A percentile compares a stretch with the other conserved stretches of the same genome.
phyloP scores from a whole-genome alignment of 2,329 filamentous ascomycete species.

The Trematosphaeria pertusa region DNA sequence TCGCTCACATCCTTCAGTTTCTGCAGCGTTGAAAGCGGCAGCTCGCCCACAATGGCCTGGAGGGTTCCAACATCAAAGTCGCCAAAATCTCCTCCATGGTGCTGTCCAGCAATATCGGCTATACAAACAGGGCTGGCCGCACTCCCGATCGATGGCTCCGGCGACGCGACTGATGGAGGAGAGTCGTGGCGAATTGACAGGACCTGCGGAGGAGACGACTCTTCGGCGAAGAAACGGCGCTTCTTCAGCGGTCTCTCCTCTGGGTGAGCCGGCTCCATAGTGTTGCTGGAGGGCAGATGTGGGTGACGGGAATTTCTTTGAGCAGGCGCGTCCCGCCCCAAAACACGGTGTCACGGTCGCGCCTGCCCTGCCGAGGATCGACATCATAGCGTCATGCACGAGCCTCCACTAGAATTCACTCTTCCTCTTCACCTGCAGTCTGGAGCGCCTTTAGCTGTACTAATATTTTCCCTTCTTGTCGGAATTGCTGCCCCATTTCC shows the following conservation, averaged over 20 bases:
- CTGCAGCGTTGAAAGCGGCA: slow-evolving; percentile 53
- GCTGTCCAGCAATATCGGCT: slow-evolving; percentile 12
- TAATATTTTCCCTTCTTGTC: neutral
- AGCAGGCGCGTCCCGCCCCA: slow-evolving; percentile 24
- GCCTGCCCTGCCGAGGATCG: slow-evolving; percentile 24
- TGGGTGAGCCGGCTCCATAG: slow-evolving; percentile 50
- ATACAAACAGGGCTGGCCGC: slow-evolving; percentile 5
- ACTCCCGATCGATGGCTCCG: slow-evolving; percentile 25
- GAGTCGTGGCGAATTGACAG: slow-evolving; percentile 28
- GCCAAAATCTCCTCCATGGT: slow-evolving; percentile 23
- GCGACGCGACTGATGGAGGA: slow-evolving; percentile 41
- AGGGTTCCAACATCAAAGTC: slow-evolving; percentile 64
- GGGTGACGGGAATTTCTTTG: slow-evolving; percentile 7
- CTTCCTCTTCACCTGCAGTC: slow-evolving; percentile 3
- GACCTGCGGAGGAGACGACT: slow-evolving; percentile 43
- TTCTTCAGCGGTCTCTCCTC: slow-evolving; percentile 66
- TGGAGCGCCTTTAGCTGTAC: slow-evolving; percentile 5
- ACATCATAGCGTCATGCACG: slow-evolving; percentile 37
- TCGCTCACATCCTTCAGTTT: slow-evolving; percentile 59
- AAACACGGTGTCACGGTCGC: slow-evolving; percentile 42
- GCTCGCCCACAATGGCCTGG: slow-evolving; percentile 63
- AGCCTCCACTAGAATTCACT: slow-evolving; percentile 16
- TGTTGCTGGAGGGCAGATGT: slow-evolving; percentile 14
- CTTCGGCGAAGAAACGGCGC: slow-evolving; percentile 67
- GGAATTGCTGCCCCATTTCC: no score